These are phyloP conservation scores for Auxenochlorella pyrenoidosa DNA, from an alignment of 139 green algal species.

Conservation along the genomic window DNA sequence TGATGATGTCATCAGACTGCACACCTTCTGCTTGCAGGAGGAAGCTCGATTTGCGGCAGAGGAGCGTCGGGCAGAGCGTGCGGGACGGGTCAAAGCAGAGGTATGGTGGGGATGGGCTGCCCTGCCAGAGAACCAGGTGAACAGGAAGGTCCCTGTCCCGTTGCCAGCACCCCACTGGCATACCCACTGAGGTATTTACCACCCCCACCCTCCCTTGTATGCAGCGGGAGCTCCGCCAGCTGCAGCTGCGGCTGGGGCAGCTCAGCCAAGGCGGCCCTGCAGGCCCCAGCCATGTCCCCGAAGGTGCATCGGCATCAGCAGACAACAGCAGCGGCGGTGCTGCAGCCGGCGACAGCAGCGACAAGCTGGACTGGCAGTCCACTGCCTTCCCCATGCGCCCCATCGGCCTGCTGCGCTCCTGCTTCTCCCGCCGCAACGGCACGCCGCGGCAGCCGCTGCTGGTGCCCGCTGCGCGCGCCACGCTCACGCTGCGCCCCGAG, in stretches of 20 bases:
- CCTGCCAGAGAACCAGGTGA: background rate
- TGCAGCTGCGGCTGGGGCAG: constrained; percentile 32
- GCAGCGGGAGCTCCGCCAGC: constrained; percentile 37
- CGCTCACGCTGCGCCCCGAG: constrained; percentile 64
- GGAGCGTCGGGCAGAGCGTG: constrained; percentile 36
- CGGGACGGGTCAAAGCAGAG: constrained; percentile 44
- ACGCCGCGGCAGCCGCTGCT: constrained; percentile 90
- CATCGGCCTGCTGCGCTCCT: constrained; percentile 69
- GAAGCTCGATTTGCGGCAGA: constrained; percentile 23
- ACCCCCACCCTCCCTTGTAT: background rate
- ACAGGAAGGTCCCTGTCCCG: no score
- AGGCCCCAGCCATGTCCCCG: no score
- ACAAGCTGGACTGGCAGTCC: background rate
- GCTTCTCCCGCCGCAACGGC: constrained; percentile 78
- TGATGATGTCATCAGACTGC: background rate
- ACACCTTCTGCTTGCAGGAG: constrained; percentile 12
- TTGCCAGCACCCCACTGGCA: no score
- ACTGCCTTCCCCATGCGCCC: constrained; percentile 61
- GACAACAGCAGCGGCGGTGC: background rate
- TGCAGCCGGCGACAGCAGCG: no score
- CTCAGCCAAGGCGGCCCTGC: constrained; percentile 8
- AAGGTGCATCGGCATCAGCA: background rate
- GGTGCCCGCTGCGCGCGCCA: constrained; percentile 68
- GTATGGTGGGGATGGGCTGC: background rate
- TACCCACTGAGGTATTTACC: no score